Conservation (phyloP, 106 monocot species). For the Vanilla planifolia region DNA sequence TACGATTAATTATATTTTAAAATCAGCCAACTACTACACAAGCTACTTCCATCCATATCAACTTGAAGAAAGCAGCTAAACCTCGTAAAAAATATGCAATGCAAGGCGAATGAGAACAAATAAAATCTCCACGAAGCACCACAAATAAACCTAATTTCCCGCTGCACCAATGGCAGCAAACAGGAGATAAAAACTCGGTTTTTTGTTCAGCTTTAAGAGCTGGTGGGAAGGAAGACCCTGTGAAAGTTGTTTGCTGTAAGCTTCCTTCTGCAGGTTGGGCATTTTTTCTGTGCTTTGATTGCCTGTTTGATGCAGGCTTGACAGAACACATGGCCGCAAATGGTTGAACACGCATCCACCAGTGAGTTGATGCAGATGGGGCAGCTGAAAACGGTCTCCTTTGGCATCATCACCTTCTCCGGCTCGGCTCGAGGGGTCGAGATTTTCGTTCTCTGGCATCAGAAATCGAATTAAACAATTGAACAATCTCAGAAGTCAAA, state of each 20-base stretch:
- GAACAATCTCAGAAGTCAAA: too few species aligned
- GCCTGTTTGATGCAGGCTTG: slow-evolving; percentile 12
- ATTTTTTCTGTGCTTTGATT: slow-evolving; percentile 2
- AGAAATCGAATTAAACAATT: too few species aligned
- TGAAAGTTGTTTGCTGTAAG: slow-evolving; percentile 17
- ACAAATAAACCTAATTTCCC: too few species aligned
- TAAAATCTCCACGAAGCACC: too few species aligned
- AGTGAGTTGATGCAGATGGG: slow-evolving; percentile 14
- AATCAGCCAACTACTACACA: too few species aligned
- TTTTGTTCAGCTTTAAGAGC: neutral
- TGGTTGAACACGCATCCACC: slow-evolving; percentile 12
- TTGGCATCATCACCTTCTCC: neutral
- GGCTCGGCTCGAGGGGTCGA: neutral
- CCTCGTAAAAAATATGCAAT: too few species aligned
- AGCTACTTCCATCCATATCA: too few species aligned
- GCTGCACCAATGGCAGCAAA: too few species aligned
- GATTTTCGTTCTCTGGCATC: neutral
- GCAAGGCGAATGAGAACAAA: too few species aligned
- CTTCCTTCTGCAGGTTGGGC: slow-evolving; percentile 15
- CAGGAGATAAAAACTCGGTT: too few species aligned
- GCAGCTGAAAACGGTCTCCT: slow-evolving; percentile 16
- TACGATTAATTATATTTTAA: too few species aligned
- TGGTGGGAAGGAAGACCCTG: slow-evolving; percentile 16
- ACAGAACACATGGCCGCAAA: slow-evolving; percentile 25
- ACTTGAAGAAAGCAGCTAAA: too few species aligned